Conservation (phyloP, 1,284 basidiomycete species). For the Cryptococcus wingfieldii region DNA sequence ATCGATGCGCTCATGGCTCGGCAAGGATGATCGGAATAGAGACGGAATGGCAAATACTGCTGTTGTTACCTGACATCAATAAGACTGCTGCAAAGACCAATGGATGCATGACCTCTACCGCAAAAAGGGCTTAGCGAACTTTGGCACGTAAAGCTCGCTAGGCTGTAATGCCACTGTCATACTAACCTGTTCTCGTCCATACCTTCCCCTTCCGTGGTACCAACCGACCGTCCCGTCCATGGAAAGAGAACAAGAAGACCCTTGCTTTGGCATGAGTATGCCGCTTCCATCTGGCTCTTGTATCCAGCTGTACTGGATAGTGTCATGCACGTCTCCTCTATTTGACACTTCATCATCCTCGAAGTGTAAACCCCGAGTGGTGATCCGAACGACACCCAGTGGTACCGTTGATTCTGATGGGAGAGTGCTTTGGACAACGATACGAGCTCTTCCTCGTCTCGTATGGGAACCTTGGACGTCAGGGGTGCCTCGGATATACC, state of each 20-base stretch:
- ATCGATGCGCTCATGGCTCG: slow-evolving; percentile 21
- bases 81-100: too few species aligned
- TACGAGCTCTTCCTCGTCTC: too few species aligned
- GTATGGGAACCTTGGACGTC: too few species aligned
- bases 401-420: too few species aligned
- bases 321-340: background rate
- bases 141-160: background rate
- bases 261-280: background rate
- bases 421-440: too few species aligned
- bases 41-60: too few species aligned
- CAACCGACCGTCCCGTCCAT: background rate
- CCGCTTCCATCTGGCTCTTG: background rate
- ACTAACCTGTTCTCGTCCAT: background rate
- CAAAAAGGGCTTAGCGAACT: background rate
- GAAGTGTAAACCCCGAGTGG: too few species aligned
- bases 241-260: background rate
- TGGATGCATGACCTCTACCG: too few species aligned
- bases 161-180: background rate
- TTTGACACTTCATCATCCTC: background rate
- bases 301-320: background rate
- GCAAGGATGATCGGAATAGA: background rate
- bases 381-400: too few species aligned
- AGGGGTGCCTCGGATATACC: too few species aligned
- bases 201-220: background rate
- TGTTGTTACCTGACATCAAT: too few species aligned